A percentile compares a stretch with the other conserved stretches of the same genome.
Evolutionary conservation across 1,284 basidiomycete species (phyloP).

Genomic region (Cystobasidium slooffiae): DNA sequence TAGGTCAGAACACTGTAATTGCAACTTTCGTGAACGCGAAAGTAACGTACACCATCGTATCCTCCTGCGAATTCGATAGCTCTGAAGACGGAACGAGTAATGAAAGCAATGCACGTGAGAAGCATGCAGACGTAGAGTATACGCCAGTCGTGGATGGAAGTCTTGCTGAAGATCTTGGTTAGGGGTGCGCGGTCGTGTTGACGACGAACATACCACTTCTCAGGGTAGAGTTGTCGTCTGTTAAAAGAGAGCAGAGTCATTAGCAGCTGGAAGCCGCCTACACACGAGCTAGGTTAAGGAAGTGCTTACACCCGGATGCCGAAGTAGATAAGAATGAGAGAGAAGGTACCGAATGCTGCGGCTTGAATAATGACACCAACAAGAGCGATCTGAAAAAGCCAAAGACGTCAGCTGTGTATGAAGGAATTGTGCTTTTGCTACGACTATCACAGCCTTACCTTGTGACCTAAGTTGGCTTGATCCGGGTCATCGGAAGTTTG

Average conservation of each 20-base stretch:
- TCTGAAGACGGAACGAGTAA: slow-evolving; percentile 50
- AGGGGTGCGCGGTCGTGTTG: slow-evolving; percentile 2
- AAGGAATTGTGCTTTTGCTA: not conserved
- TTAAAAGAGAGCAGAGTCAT: not conserved
- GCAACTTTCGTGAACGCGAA: not conserved
- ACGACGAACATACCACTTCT: slow-evolving; percentile 22
- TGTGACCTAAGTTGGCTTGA: slow-evolving; percentile 23
- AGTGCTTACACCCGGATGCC: slow-evolving; percentile 45
- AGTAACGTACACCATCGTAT: slow-evolving; percentile 28
- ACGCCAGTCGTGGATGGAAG: slow-evolving; percentile 36
- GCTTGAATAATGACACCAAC: slow-evolving; percentile 48
- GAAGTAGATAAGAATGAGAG: slow-evolving; percentile 45
- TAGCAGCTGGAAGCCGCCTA: not conserved
- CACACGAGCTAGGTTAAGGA: not conserved
- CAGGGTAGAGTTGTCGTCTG: slow-evolving; percentile 15
- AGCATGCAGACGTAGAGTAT: slow-evolving; percentile 34
- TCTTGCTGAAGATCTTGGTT: slow-evolving; percentile 16
- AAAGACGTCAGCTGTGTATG: not conserved
- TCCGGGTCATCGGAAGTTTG: slow-evolving; percentile 17
- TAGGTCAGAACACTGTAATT: not conserved
- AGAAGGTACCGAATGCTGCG: slow-evolving; percentile 47
- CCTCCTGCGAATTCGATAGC: slow-evolving; percentile 48
- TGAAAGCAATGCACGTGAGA: slow-evolving; percentile 41
- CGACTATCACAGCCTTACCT: slow-evolving; percentile 1
- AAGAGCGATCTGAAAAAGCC: slow-evolving; percentile 37